phyloP scores from a whole-genome alignment of 345 rosid species.

The Melaleuca quinquenervia region DNA sequence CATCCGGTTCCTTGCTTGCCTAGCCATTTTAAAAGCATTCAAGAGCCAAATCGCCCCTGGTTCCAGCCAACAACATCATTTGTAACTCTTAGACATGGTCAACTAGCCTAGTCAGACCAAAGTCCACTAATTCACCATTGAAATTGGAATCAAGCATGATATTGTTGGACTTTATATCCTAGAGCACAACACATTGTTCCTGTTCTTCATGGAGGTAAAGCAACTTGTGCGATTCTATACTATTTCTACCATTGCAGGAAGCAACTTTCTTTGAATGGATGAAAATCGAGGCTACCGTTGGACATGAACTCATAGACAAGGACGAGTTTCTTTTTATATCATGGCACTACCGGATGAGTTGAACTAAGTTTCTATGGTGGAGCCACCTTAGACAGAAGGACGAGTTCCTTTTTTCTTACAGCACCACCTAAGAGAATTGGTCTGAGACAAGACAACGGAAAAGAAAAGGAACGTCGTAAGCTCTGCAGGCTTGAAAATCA shows the following conservation, averaged over 20 bases:
- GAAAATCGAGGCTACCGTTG: not conserved
- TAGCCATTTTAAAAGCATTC: not conserved
- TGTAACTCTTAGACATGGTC: not conserved
- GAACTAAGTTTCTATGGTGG: not conserved
- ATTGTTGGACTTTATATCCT: not conserved
- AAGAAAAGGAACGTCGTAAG: not conserved
- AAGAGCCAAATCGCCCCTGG: not conserved
- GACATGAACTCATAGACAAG: not conserved
- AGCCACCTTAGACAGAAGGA: no score
- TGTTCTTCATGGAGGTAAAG: not conserved
- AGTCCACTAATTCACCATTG: not conserved
- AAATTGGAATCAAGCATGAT: not conserved
- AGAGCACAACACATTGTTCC: not conserved
- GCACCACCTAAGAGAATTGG: no score
- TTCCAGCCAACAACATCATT: fast-evolving
- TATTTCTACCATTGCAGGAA: not conserved
- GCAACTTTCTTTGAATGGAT: not conserved
- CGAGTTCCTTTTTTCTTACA: no score
- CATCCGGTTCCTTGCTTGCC: not conserved
- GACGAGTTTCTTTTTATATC: not conserved
- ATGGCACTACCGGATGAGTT: not conserved
- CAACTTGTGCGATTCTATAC: not conserved
- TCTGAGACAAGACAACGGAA: not conserved
- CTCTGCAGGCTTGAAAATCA: not conserved
- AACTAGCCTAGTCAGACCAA: not conserved